Percentiles rank a stretch among this genome's conserved stretches.
phyloP scores from a whole-genome alignment of 2,329 filamentous ascomycete genomes.

The Xylariaceae sp. region DNA sequence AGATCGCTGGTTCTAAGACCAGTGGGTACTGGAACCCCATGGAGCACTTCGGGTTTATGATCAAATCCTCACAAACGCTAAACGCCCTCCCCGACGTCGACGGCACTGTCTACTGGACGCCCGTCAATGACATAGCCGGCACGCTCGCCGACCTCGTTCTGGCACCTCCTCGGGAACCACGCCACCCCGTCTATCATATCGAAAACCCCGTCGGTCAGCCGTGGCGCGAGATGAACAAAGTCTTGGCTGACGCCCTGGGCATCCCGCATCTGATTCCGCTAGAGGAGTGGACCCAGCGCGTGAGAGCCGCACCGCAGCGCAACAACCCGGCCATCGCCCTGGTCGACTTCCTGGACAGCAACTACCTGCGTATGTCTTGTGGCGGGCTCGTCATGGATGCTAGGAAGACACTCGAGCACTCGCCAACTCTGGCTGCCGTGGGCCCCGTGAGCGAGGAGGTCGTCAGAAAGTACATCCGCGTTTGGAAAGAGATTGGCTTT shows the following conservation, averaged over 20 bases:
- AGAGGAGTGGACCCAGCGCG: conserved; percentile 31
- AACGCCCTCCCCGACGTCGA: conserved; percentile 43
- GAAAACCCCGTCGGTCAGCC: conserved; percentile 34
- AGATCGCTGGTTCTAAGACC: conserved; percentile 53
- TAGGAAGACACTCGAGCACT: conserved; percentile 27
- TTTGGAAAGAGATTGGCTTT: conserved; percentile 28
- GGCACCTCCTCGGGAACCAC: not conserved
- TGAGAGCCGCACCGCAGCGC: conserved; percentile 19
- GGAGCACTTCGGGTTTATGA: conserved; percentile 52
- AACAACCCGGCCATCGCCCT: conserved; percentile 33
- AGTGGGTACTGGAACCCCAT: conserved; percentile 58
- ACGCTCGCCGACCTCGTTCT: conserved; percentile 30
- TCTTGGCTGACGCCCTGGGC: conserved; percentile 24
- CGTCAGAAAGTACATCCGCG: conserved; percentile 20
- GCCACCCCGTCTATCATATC: conserved; percentile 33
- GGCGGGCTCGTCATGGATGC: conserved; percentile 34
- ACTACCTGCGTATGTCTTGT: conserved; percentile 36
- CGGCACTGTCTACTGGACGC: conserved; percentile 47
- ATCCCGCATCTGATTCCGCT: conserved; percentile 28
- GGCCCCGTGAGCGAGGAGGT: conserved; percentile 23
- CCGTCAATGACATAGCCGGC: conserved; percentile 42
- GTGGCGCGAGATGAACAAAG: conserved; percentile 24
- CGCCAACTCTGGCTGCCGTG: conserved; percentile 14
- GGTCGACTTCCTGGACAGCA: conserved; percentile 33
- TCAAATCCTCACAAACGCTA: conserved; percentile 53